A percentile compares a stretch with the other conserved stretches of the same genome.
Conservation (phyloP, 768 basidiomycete genomes). For the Trametes gibbosa region DNA sequence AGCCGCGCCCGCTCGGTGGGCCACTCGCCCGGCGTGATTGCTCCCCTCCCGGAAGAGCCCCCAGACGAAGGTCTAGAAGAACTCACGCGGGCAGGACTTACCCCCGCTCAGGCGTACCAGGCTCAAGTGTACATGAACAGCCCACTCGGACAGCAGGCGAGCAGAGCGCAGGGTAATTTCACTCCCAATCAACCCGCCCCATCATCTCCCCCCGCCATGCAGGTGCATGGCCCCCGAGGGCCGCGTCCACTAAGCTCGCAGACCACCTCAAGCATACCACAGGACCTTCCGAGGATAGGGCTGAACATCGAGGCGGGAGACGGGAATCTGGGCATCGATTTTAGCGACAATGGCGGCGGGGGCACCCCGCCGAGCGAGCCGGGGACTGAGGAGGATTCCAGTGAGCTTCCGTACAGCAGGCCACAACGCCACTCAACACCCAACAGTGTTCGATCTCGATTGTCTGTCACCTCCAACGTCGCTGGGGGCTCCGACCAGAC, state of each 20-base stretch:
- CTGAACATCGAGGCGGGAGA: slow-evolving; percentile 53
- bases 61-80: slow-evolving; percentile 46
- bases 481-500: slow-evolving; percentile 23
- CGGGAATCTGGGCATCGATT: slow-evolving; percentile 59
- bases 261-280: slow-evolving; percentile 17
- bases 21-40: slow-evolving; percentile 44
- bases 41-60: slow-evolving; percentile 48
- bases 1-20: slow-evolving; percentile 51
- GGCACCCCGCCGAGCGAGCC: slow-evolving; percentile 20
- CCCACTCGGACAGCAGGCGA: slow-evolving; percentile 32
- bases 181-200: slow-evolving; percentile 19
- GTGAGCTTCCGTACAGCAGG: slow-evolving; percentile 22
- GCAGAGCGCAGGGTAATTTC: slow-evolving; percentile 34
- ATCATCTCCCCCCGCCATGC: neutral
- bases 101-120: slow-evolving; percentile 80
- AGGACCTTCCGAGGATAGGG: slow-evolving; percentile 38
- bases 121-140: slow-evolving; percentile 62
- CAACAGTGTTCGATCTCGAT: slow-evolving; percentile 25
- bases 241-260: slow-evolving; percentile 22
- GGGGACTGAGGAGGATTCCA: slow-evolving; percentile 19
- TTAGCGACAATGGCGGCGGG: slow-evolving; percentile 6
- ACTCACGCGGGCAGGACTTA: slow-evolving; percentile 51
- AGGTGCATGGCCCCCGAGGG: neutral
- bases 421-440: slow-evolving; percentile 19
- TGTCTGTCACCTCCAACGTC: slow-evolving; percentile 24